Base-by-base conservation (phyloP, 2,329 filamentous ascomycete species). In the Colletotrichum sublineola region DNA sequence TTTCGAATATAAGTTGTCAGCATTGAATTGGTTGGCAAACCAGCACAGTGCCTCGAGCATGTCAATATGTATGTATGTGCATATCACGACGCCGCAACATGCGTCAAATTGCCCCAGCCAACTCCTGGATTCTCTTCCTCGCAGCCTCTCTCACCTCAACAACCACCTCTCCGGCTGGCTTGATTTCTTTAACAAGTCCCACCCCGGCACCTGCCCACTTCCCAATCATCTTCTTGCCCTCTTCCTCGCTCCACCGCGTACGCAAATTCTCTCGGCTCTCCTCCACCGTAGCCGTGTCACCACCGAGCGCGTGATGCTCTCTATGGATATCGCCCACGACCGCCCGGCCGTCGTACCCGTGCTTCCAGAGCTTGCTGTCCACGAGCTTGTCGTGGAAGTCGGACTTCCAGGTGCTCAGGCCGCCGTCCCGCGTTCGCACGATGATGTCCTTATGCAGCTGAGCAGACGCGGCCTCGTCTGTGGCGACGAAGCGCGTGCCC, bases 401-500 rank as follows among this genome's bases (percentile, higher is more conserved):
- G 0, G 84, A 86, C 83, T 88, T 88, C 67, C 85, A 76, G 0
- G 86, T 88, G 3, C 82, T 80, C 18, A 79, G 69, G 6, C 81
- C 86, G 3, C 86, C 86, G 71, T 88, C 86, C 3, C 71, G 77
- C 18, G 84, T 79, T 44, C 81, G 75, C 24, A 87, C 75, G 40
- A 87, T 77, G 18, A 81, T 73, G 60, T 84, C 77, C 75, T 85
- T 86, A 46, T 81, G 79, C 57, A 77, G 78, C 4, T 83, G 80
- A 2, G 84, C 80, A 1, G 83, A 82, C n/a, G 75, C 75, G 15
- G 84, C 84, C 75, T 88, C 86, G 3, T 78, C 63, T 15, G 85
- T 79, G 18, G 84, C 80, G 55, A 85, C 79, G 68, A 87, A 88
- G 84, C 84, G 48, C 61, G 84, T 86, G 31, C 83, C 85, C 84